Evolutionary conservation across 2,329 filamentous ascomycete genomes (phyloP).

Genomic region (Ascochyta pisi): DNA sequence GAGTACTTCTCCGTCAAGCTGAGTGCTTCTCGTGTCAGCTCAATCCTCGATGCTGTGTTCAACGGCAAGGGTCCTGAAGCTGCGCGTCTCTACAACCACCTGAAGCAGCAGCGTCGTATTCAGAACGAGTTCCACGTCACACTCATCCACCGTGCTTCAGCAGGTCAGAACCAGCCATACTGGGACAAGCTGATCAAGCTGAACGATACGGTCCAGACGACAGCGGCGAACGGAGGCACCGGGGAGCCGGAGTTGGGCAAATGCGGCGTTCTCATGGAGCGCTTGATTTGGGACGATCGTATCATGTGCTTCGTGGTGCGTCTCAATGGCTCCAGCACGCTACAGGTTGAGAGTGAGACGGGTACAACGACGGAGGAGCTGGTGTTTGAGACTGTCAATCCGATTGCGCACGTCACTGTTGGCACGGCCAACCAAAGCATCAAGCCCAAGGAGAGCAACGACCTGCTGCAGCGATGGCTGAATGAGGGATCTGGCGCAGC

Average conservation of each 20-base stretch:
- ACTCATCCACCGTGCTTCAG: slow-evolving; percentile 78
- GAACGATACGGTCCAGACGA: slow-evolving; percentile 50
- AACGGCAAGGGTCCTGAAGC: slow-evolving; percentile 59
- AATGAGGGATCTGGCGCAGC: slow-evolving; percentile 60
- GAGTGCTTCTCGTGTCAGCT: slow-evolving; percentile 58
- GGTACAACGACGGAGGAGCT: slow-evolving; percentile 56
- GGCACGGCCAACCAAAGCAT: slow-evolving; percentile 77
- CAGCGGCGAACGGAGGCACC: slow-evolving; percentile 48
- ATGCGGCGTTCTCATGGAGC: slow-evolving; percentile 68
- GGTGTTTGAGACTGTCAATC: slow-evolving; percentile 70
- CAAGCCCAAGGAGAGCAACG: slow-evolving; percentile 95
- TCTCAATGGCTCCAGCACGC: slow-evolving; percentile 41
- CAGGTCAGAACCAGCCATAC: slow-evolving; percentile 67
- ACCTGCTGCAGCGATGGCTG: slow-evolving; percentile 78
- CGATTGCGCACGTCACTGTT: slow-evolving; percentile 84
- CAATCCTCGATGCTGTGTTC: slow-evolving; percentile 75
- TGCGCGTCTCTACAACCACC: slow-evolving; percentile 74
- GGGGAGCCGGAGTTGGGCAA: slow-evolving; percentile 65
- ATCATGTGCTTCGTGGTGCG: slow-evolving; percentile 92
- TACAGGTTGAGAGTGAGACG: slow-evolving; percentile 26
- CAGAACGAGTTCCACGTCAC: slow-evolving; percentile 94
- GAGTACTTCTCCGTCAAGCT: slow-evolving; percentile 72
- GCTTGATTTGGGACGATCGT: slow-evolving; percentile 80
- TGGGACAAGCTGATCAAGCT: slow-evolving; percentile 77
- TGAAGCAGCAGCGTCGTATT: slow-evolving; percentile 75